Evolutionary conservation across 768 basidiomycete species (phyloP).

Genomic region (Pleurotus giganteus): DNA sequence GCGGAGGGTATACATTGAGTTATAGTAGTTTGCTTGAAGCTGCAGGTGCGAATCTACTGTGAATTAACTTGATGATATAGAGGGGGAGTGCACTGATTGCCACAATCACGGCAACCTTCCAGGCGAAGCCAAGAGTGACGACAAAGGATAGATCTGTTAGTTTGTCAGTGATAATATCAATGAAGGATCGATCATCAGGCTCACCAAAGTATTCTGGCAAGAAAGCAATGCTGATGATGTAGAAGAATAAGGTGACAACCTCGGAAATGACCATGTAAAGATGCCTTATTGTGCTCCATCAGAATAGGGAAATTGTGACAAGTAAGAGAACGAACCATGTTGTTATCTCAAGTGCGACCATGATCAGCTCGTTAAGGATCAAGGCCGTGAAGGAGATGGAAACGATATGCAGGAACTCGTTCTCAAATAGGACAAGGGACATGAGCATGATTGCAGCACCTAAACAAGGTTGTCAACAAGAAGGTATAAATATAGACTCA

Average conservation of each 20-base stretch:
- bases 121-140: conserved; percentile 80
- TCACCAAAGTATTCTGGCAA: conserved; percentile 96
- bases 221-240: conserved; percentile 89
- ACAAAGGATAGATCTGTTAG: conserved; percentile 86
- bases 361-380: conserved; percentile 95
- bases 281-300: conserved; percentile 56
- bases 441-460: conserved; percentile 99
- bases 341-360: conserved; percentile 97
- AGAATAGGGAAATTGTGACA: background rate
- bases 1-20: conserved; percentile 4
- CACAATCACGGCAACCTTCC: conserved; percentile 95
- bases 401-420: conserved; percentile 96
- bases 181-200: conserved; percentile 22
- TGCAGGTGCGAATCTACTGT: conserved; percentile 85
- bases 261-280: conserved; percentile 93
- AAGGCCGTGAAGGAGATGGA: conserved; percentile 97
- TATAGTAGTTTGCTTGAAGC: conserved; percentile 89
- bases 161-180: conserved; percentile 7
- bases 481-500: background rate
- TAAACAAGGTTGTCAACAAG: conserved; percentile 24
- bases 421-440: conserved; percentile 94
- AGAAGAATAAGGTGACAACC: conserved; percentile 83
- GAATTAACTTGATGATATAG: conserved; percentile 86
- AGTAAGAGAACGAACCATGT: conserved; percentile 64
- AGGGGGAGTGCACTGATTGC: conserved; percentile 91